Conservation (phyloP, 768 basidiomycete genomes). For the Mycena albidolilacea region DNA sequence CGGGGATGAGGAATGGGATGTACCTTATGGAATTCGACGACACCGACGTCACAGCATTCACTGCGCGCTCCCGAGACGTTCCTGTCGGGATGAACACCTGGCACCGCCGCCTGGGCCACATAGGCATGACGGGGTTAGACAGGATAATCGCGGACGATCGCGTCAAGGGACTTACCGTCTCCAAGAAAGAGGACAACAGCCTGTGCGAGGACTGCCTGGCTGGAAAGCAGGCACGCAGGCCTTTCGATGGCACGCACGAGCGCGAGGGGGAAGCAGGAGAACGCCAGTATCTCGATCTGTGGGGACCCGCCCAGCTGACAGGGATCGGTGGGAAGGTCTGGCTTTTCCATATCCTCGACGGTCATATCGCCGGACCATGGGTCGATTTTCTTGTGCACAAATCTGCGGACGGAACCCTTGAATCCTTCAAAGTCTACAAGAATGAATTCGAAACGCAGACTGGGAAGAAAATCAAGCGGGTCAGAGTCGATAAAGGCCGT, state of each 20-base stretch:
- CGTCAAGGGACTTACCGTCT: not conserved
- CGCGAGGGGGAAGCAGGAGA: not conserved
- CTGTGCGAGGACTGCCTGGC: not conserved
- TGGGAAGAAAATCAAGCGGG: too few relatives aligned
- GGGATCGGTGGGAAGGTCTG: not conserved
- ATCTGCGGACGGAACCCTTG: too few relatives aligned
- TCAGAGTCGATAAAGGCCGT: not conserved
- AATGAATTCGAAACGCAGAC: too few relatives aligned
- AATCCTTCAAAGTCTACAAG: too few relatives aligned
- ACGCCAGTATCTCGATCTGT: not conserved
- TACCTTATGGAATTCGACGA: not conserved
- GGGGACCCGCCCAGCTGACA: not conserved
- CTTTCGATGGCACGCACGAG: slow-evolving; percentile 4
- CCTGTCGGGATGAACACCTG: not conserved
- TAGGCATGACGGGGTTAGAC: not conserved
- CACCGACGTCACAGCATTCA: not conserved
- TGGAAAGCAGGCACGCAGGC: not conserved
- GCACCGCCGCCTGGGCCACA: not conserved
- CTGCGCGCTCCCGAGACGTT: not conserved
- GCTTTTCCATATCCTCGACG: not conserved
- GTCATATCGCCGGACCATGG: too few relatives aligned
- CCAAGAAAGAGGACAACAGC: not conserved
- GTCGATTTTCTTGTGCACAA: too few relatives aligned
- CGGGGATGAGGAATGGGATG: not conserved
- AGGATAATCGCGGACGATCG: not conserved